phyloP scores from a whole-genome alignment of 1,284 basidiomycete genomes.

The Tetrapyrgos nigripes region DNA sequence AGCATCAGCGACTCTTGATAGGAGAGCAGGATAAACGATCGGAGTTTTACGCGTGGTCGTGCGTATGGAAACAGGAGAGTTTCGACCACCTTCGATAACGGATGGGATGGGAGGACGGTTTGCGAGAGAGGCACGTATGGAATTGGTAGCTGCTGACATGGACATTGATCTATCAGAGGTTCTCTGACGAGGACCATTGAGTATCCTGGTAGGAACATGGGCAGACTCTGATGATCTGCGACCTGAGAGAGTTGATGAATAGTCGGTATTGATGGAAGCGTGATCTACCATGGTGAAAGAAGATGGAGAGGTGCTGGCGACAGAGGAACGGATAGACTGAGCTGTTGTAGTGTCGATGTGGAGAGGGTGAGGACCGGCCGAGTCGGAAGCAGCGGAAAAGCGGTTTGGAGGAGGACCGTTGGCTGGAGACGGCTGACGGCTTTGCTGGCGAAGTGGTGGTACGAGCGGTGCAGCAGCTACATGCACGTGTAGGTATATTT shows the following conservation, averaged over 20 bases:
- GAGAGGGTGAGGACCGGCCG: slow-evolving; percentile 31
- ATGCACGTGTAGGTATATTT: slow-evolving; percentile 25
- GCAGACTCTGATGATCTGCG: slow-evolving; percentile 64
- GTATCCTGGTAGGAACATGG: slow-evolving; percentile 47
- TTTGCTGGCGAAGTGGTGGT: slow-evolving; percentile 19
- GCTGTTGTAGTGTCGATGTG: slow-evolving; percentile 44
- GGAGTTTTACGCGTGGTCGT: slow-evolving; percentile 60
- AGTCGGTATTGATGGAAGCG: slow-evolving; percentile 20
- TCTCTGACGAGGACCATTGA: slow-evolving; percentile 51
- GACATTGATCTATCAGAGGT: slow-evolving; percentile 76
- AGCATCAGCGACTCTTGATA: slow-evolving; percentile 93
- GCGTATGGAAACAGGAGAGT: slow-evolving; percentile 53
- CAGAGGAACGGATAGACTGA: slow-evolving; percentile 44
- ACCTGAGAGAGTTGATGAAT: slow-evolving; percentile 28
- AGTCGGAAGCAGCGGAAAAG: slow-evolving; percentile 14
- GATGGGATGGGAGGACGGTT: slow-evolving; percentile 47
- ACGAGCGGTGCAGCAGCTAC: background rate
- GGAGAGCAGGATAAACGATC: slow-evolving; percentile 91
- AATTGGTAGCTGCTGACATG: slow-evolving; percentile 67
- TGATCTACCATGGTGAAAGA: slow-evolving; percentile 59
- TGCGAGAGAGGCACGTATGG: slow-evolving; percentile 41
- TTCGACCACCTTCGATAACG: slow-evolving; percentile 46
- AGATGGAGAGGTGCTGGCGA: slow-evolving; percentile 57
- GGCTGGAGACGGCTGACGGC: slow-evolving; percentile 13
- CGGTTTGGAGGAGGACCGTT: slow-evolving; percentile 17